These are phyloP conservation scores for Trichosporon coremiiforme DNA, from an alignment of 1,284 basidiomycete genomes.

Conservation along the genomic window DNA sequence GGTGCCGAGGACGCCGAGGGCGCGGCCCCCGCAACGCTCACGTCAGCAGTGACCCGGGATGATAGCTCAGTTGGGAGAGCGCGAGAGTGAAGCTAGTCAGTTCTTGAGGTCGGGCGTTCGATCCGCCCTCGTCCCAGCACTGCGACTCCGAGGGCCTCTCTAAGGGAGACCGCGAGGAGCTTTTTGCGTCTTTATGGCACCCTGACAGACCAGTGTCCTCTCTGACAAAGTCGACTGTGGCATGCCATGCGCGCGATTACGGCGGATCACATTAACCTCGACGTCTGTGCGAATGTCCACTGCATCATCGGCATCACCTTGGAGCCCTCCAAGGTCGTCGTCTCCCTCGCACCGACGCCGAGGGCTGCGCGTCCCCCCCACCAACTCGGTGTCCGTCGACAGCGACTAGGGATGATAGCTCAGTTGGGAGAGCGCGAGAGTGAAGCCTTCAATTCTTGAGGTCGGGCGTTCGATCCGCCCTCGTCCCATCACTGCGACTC, in stretches of 20 bases:
- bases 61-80: conserved; percentile 14
- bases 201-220: background rate
- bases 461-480: conserved; percentile 13
- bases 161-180: background rate
- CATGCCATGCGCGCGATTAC: no score
- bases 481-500: background rate
- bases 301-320: background rate
- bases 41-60: conserved; percentile 4
- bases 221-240: no score
- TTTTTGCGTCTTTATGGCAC: background rate
- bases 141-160: background rate
- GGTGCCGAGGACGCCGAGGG: background rate
- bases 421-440: conserved; percentile 14
- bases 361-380: no score
- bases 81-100: conserved; percentile 6
- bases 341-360: no score
- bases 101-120: conserved; percentile 14
- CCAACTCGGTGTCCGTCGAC: background rate
- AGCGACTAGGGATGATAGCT: conserved; percentile 4
- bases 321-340: no score
- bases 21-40: background rate
- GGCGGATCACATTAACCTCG: no score
- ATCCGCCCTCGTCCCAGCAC: conserved; percentile 1
- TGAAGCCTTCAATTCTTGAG: conserved; percentile 6
- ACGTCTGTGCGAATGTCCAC: no score